Percentiles rank a stretch among this genome's conserved stretches.
Conservation (phyloP, 192 early-diverging fungal species). For the Mortierella claussenii region DNA sequence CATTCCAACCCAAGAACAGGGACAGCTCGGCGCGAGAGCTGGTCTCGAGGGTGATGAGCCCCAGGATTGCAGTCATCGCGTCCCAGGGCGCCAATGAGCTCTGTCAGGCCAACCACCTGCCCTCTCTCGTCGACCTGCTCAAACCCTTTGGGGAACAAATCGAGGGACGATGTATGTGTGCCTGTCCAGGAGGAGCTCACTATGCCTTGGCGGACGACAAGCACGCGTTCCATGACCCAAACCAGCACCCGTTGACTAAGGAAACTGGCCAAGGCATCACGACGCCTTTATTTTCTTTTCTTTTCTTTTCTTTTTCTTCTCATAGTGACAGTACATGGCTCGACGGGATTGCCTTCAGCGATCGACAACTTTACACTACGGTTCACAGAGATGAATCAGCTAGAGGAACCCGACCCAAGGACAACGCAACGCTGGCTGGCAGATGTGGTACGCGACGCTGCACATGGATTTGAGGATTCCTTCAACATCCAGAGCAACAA, state of each 20-base stretch:
- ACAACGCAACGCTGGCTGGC: slow-evolving; percentile 59
- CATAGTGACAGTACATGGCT: slow-evolving; percentile 68
- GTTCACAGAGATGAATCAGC: slow-evolving; percentile 64
- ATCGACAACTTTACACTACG: slow-evolving; percentile 75
- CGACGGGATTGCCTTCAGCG: slow-evolving; percentile 64
- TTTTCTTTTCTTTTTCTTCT: neutral
- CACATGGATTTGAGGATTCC: slow-evolving; percentile 7
- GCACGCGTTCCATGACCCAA: no score
- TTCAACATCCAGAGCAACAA: slow-evolving; percentile 55
- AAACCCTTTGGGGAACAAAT: slow-evolving; percentile 77
- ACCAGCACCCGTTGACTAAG: no score
- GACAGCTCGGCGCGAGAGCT: slow-evolving; percentile 58
- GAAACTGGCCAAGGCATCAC: no score
- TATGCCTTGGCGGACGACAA: no score
- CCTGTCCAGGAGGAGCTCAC: no score
- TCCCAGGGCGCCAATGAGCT: slow-evolving; percentile 71
- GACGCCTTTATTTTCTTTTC: neutral
- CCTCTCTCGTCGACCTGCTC: slow-evolving; percentile 69
- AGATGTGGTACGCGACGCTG: slow-evolving; percentile 54
- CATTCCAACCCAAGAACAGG: slow-evolving; percentile 17
- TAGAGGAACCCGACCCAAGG: slow-evolving; percentile 64
- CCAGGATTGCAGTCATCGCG: slow-evolving; percentile 72
- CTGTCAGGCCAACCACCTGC: slow-evolving; percentile 67
- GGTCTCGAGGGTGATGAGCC: slow-evolving; percentile 64
- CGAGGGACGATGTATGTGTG: slow-evolving; percentile 72